These are phyloP conservation scores for Boletus sp. DNA, from an alignment of 768 basidiomycete genomes.

Conservation along the genomic window DNA sequence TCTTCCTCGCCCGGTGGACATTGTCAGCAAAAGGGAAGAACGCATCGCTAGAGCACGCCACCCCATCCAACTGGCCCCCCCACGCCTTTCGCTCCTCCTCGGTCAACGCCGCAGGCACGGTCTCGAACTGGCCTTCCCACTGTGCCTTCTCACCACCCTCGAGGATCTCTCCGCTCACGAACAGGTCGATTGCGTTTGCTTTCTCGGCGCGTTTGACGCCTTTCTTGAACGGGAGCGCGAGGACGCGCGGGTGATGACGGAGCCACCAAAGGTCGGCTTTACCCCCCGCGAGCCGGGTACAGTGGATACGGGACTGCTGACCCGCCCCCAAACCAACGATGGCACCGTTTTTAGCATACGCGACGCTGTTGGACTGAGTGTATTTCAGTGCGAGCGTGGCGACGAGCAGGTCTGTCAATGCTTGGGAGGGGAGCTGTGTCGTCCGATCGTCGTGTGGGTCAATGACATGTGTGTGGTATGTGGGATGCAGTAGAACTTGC, in stretches of 20 bases:
- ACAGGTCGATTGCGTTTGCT: constrained; percentile 96
- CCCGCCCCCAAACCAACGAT: constrained; percentile 96
- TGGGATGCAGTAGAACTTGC: constrained; percentile 38
- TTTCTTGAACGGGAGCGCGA: constrained; percentile 92
- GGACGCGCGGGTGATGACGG: constrained; percentile 91
- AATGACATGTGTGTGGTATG: not conserved
- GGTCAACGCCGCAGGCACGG: constrained; percentile 59
- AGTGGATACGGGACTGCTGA: constrained; percentile 98
- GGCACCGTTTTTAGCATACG: constrained; percentile 89
- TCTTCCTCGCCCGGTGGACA: constrained; percentile 88
- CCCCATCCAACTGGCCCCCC: constrained; percentile 70
- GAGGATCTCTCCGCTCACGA: constrained; percentile 84
- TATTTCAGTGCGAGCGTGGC: constrained; percentile 97
- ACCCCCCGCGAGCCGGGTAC: constrained; percentile 93
- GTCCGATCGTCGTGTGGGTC: not conserved
- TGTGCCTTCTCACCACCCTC: constrained; percentile 87
- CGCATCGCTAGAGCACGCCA: constrained; percentile 93
- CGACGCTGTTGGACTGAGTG: constrained; percentile 98
- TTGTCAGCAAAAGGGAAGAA: constrained; percentile 99
- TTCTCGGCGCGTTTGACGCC: constrained; percentile 98
- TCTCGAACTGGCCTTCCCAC: constrained; percentile 89
- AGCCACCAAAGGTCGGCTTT: constrained; percentile 99
- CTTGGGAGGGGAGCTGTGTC: constrained; percentile 65
- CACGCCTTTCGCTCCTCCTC: constrained; percentile 73
- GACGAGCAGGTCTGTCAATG: constrained; percentile 88